Base-by-base conservation (phyloP, 2,329 filamentous ascomycete genomes). In the Exophiala sp. region DNA sequence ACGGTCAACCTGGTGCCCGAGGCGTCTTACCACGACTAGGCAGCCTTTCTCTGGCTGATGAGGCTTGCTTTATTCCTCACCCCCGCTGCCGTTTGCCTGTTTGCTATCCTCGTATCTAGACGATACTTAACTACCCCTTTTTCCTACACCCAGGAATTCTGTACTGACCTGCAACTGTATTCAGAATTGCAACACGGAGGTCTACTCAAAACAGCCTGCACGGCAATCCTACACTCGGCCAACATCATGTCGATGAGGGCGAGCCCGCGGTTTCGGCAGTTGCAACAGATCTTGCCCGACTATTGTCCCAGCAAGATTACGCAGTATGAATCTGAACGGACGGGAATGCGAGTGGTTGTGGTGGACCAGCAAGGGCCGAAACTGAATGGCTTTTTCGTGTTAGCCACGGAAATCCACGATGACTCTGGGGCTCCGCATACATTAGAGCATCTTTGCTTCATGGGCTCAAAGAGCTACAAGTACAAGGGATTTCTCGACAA, bases 401-500 rank as follows among this genome's bases (percentile, higher is more conserved):
- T 98, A 46, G 93, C 93, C 27, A 98, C 93, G 2, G 93, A 98
- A 70, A 97, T 98, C 61, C 85, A 95, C 62, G 93, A 98, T 71
- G 89, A 98, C 67, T 97, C 91, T 9, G 93, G 93, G 34, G 86
- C 93, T 11, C 93, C 86, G 3, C 86, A 91, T 64, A 90, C 86
- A 0, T 74, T 91, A n/a, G 85, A 91, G 69, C 85, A 90, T 66
- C 70, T 91, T 11, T 75, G 87, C 57, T 91, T 90, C 65, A 89
- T 90, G 84, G 93, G 93, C 22, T 97, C 93, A 19, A 89, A 86
- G 66, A 94, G 79, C 65, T 97, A 95, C 67, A 85, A 80, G 53
- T 97, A 95, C 73, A 97, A 97, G 68, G 93, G 93, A 1, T 82
- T 98, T 34, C 78, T 98, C 14, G 91, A 97, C 67, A 95, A 94